Base-by-base conservation (phyloP, 345 rosid species). In the Eutrema heterophyllum region DNA sequence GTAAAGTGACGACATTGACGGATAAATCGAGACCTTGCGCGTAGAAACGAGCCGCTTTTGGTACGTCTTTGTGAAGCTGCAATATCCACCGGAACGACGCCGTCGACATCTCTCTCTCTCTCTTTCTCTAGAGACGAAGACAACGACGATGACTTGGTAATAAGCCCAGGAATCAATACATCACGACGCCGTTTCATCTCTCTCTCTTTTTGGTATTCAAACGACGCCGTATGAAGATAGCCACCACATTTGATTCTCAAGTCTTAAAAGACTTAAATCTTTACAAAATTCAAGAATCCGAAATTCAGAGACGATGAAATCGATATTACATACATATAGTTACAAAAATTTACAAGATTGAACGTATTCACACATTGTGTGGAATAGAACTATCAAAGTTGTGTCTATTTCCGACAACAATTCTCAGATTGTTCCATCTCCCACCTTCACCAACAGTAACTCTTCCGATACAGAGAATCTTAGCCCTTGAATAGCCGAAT, bases 41-140 rank as follows among this genome's bases (percentile, higher is more conserved):
- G 81, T 95, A 95, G 85, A 95, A 90, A n/a, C 83, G 81, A 58
- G 96, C 91, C 8, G 97, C 95, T 68, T 74, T 86, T 12, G 97
- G 96, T 15, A 96, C 98, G 75, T 96, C 98, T 80, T 67, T 96
- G 82, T 96, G 98, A 2, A 96, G 89, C 83, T 92, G 97, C 81
- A 96, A 79, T 18, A 96, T 71, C 98, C 97, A 92, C 81, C 92
- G 78, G 78, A 95, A 90, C 68, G 96, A 80, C 50, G 86, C 85
- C 75, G 83, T 81, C 38, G 81, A 91, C 93, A 88, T 87, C 75
- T 72, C 74, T 46, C 27, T 36, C 45, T 4, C 27, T 36, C 33
- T 5, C 36, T 30, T 26, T 26, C 39, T 10, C 39, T 5, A 12
- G 62, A 50, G 27, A 24, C 45, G 16, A 54, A 33, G 45, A 29